Evolutionary conservation across 805 yeast species (phyloP), one percentile per base, ranked within the genome.

Genomic region (Kuraishia piskuri): DNA sequence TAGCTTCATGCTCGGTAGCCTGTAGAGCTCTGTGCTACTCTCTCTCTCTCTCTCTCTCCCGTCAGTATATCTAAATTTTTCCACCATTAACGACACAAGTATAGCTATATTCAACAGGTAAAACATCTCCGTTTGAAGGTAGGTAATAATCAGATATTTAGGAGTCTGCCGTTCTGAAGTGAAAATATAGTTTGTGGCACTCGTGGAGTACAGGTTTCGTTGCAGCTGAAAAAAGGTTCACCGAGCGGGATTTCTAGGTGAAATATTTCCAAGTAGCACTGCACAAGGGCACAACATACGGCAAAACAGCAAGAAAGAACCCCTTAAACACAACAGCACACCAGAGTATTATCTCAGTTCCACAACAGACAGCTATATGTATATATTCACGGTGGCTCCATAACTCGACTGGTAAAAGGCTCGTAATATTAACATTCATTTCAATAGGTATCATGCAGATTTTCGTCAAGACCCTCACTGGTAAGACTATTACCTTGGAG

Each of bases 401-500:
- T 31, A 31, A 9, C 9, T 31, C 14, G 14, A 31, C 37, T 31
- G 14, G 14, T 14, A 9, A 31, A 31, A 10, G 14, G 37, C 12
- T 31, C 17, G 14, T 3, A 31, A 10, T 31, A 31, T 31, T 31
- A 31, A 31, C 40, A 31, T 31, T 31, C 40, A n/a, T 31, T 12
- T 6, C 14, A 31, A 31, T 31, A 31, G 40, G 40, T 59, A 74
- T 66, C 61, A 87, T 88, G 96, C 95, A 88, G 83, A 91, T 92
- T 82, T 94, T 94, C 81, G 98, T 94, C 79, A 94, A 92, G 82
- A 92, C 99, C 81, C 85, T 94, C 75, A 91, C 98, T 68, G 98
- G 98, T 82, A 92, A 92, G 90, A 86, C 98, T 73, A 92, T 94
- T 80, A 75, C 85, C 60, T 75, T 79, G 61, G 83, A 82, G 73